phyloP scores from a whole-genome alignment of 1,284 basidiomycete species.

The Fomitopsis palustris region DNA sequence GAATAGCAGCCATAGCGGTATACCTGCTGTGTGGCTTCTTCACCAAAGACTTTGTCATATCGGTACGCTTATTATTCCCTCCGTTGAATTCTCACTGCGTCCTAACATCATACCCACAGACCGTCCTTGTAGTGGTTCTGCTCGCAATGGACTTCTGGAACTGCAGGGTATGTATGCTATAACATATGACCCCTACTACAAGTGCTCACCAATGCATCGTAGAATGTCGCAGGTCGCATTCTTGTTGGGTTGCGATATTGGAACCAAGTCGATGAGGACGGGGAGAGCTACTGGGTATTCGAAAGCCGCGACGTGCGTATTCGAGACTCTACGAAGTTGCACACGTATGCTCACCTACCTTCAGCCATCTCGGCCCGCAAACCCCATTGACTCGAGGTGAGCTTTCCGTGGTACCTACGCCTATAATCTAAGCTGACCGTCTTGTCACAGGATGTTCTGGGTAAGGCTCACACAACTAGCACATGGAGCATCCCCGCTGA shows the following conservation, averaged over 20 bases:
- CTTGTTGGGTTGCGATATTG: conserved; percentile 92
- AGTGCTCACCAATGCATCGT: not conserved
- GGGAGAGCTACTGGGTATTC: conserved; percentile 95
- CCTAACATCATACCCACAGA: conserved; percentile 45
- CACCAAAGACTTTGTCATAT: conserved; percentile 86
- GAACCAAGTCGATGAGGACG: conserved; percentile 97
- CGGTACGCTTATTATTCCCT: conserved; percentile 46
- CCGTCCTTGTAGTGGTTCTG: conserved; percentile 86
- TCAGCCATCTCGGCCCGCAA: conserved; percentile 86
- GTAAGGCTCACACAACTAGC: conserved; percentile 34
- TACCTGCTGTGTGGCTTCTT: conserved; percentile 88
- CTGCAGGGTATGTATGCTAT: conserved; percentile 59
- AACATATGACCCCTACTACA: not conserved
- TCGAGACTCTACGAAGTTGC: not conserved
- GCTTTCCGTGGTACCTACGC: conserved; percentile 23
- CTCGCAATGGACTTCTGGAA: conserved; percentile 98
- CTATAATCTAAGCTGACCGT: conserved; percentile 9
- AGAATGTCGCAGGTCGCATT: conserved; percentile 91
- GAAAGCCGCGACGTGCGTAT: conserved; percentile 83
- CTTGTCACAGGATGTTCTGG: conserved; percentile 81
- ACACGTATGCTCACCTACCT: conserved; percentile 5
- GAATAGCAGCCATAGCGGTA: conserved; percentile 78
- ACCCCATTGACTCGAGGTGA: conserved; percentile 86
- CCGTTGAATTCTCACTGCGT: not conserved
- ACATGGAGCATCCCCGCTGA: not conserved